These are phyloP conservation scores for Acanthochlamys bracteata DNA, from an alignment of 106 monocot species.

Conservation along the genomic window DNA sequence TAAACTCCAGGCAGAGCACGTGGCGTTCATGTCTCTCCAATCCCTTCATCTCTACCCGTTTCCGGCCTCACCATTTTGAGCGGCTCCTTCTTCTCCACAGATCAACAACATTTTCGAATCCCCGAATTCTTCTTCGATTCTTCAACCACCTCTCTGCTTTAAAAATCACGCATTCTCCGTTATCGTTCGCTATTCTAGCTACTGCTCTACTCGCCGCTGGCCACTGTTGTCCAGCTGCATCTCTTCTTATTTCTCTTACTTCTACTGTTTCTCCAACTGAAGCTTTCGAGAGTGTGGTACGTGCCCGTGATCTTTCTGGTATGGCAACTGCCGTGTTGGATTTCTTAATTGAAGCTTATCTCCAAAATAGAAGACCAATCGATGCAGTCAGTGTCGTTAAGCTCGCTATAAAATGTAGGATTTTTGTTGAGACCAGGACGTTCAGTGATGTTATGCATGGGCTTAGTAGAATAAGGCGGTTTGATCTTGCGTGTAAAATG, in stretches of 20 bases:
- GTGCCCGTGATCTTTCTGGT: constrained; percentile 7
- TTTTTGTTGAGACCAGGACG: constrained; percentile 29
- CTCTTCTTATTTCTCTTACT: constrained; percentile 44
- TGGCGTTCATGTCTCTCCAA: constrained; percentile 47
- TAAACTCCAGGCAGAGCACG: constrained; percentile 29
- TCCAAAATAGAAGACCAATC: constrained; percentile 20
- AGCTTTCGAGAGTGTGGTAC: constrained; percentile 7
- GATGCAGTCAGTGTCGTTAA: constrained; percentile 34
- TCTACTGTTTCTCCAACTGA: constrained; percentile 19
- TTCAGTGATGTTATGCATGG: constrained; percentile 51
- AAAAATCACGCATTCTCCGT: constrained; percentile 34
- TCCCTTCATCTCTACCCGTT: constrained; percentile 43
- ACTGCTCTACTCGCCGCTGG: constrained; percentile 27
- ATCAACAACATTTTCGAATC: constrained; percentile 19
- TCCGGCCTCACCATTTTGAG: constrained; percentile 55
- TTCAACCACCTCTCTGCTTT: constrained; percentile 65
- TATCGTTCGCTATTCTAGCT: constrained; percentile 46
- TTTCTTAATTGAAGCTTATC: constrained; percentile 33
- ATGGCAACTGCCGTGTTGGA: constrained; percentile 11
- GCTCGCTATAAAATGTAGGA: constrained; percentile 4
- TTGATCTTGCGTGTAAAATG: constrained; percentile 35
- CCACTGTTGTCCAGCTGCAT: constrained; percentile 48
- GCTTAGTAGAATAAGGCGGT: constrained; percentile 33
- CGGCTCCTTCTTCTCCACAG: background rate
- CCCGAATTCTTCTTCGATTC: constrained; percentile 52